phyloP scores from a whole-genome alignment of 352 stramenopile genomes.

The Globisporangium solare region DNA sequence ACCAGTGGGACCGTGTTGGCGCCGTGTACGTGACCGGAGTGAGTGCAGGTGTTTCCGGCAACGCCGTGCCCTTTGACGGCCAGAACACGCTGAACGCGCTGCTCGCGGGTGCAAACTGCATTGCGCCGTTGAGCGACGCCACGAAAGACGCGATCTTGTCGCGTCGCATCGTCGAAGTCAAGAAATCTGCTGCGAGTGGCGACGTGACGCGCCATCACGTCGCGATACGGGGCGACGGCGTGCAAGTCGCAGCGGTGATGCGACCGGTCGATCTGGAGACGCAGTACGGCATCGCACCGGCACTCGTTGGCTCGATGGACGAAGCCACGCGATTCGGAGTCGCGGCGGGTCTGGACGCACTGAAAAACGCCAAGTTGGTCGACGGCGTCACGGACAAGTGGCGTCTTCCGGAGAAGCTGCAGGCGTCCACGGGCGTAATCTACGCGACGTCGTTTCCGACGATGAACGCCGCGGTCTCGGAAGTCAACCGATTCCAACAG shows the following conservation, averaged over 20 bases:
- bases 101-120: constrained; percentile 89
- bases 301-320: constrained; percentile 94
- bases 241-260: constrained; percentile 90
- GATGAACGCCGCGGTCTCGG: constrained; percentile 90
- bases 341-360: constrained; percentile 92
- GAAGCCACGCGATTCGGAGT: constrained; percentile 92
- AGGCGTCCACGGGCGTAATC: constrained; percentile 89
- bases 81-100: constrained; percentile 82
- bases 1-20: constrained; percentile 39
- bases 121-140: constrained; percentile 63
- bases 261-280: constrained; percentile 57
- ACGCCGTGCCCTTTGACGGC: constrained; percentile 63
- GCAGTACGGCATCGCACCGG: constrained; percentile 85
- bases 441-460: constrained; percentile 96
- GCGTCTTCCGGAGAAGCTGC: constrained; percentile 84
- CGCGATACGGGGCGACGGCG: constrained; percentile 40
- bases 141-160: constrained; percentile 86
- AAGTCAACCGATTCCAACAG: constrained; percentile 79
- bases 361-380: constrained; percentile 90
- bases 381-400: constrained; percentile 47
- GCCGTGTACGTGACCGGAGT: constrained; percentile 89
- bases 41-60: constrained; percentile 86
- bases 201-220: constrained; percentile 40
- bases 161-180: constrained; percentile 91
- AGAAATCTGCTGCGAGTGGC: constrained; percentile 37